A percentile compares a stretch with the other conserved stretches of the same genome.
Conservation (phyloP, 192 early-diverging fungal genomes). For the Bifiguratus adelaidae region DNA sequence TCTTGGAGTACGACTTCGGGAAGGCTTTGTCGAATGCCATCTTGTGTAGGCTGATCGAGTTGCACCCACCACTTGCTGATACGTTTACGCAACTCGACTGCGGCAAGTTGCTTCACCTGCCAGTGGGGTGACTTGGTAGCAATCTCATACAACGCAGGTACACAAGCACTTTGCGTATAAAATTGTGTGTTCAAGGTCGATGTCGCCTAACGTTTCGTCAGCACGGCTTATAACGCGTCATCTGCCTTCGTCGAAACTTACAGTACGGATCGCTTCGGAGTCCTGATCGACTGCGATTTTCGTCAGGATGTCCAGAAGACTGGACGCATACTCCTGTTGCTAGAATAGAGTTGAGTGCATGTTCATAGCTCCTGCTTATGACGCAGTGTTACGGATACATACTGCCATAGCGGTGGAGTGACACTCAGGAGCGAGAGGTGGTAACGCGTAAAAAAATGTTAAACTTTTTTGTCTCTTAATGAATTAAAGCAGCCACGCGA, state of each 20-base stretch:
- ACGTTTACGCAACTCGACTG: constrained; percentile 84
- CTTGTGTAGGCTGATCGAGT: constrained; percentile 39
- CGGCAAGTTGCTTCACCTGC: constrained; percentile 76
- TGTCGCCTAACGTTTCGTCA: too few species aligned
- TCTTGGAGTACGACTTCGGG: constrained; percentile 68
- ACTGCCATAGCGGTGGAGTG: too few species aligned
- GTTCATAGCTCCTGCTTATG: too few species aligned
- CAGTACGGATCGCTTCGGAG: constrained; percentile 23
- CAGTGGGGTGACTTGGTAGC: constrained; percentile 46
- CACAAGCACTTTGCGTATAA: constrained; percentile 56
- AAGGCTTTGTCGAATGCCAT: constrained; percentile 52
- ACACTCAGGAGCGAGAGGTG: too few species aligned
- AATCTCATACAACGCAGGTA: constrained; percentile 76
- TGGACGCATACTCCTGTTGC: constrained; percentile 17
- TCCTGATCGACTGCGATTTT: constrained; percentile 20
- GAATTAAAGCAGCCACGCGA: too few species aligned
- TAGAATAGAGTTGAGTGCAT: too few species aligned
- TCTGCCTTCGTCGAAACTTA: too few species aligned
- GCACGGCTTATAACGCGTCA: too few species aligned
- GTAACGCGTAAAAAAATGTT: too few species aligned
- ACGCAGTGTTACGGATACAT: too few species aligned
- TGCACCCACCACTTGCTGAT: constrained; percentile 67
- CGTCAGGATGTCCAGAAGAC: constrained; percentile 19
- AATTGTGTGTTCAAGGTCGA: constrained; percentile 62
- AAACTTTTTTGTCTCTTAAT: too few species aligned